Evolutionary conservation across 805 yeast species (phyloP), one percentile per base, ranked within the genome.

Genomic region (Spathaspora boniae): DNA sequence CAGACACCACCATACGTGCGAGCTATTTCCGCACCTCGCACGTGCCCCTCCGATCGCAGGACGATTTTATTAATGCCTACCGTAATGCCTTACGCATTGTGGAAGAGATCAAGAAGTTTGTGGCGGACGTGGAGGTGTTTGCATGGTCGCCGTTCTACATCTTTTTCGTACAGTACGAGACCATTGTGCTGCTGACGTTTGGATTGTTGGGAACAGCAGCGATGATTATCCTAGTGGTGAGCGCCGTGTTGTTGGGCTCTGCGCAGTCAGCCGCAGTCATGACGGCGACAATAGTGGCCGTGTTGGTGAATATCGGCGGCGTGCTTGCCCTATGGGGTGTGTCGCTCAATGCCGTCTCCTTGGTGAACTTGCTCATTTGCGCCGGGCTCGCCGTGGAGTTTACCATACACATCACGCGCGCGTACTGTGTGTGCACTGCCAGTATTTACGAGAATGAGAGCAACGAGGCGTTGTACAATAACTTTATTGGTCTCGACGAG

Each of bases 91-190:
- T 80, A 11, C 66, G 94, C 45, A 72, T 91, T 2, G 73, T 81
- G 1, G 60, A 71, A 4, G 83, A 81, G 40, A 56, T 83, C 29
- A 60, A 76, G 30, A 38, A 49, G 18, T 58, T 50, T 40, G 74
- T 68, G 15, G 43, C 44, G 3, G 53, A 47, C 8, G 53, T 79
- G 6, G 75, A 79, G 11, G 67, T 88, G 1, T 91, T 85, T 72
- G 95, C 97, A 2, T 89, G 86, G 58, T 86, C 96, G 2, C 94
- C 94, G 18, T 91, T 91, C 58, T 91, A 93, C 64, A 79, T 93
- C 19, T 91, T 82, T 58, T 91, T 91, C 54, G 95, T 86, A 12
- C 98, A 91, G 63, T 91, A 91, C 58, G 70, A 68, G 29, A 67
- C 84, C 0, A 78, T 91, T 22, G 62, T 82, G 6, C 41, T 53